A percentile compares a stretch with the other conserved stretches of the same genome.
Evolutionary conservation across 1,284 basidiomycete genomes (phyloP).

Genomic region (Anthracocystis walkeri): DNA sequence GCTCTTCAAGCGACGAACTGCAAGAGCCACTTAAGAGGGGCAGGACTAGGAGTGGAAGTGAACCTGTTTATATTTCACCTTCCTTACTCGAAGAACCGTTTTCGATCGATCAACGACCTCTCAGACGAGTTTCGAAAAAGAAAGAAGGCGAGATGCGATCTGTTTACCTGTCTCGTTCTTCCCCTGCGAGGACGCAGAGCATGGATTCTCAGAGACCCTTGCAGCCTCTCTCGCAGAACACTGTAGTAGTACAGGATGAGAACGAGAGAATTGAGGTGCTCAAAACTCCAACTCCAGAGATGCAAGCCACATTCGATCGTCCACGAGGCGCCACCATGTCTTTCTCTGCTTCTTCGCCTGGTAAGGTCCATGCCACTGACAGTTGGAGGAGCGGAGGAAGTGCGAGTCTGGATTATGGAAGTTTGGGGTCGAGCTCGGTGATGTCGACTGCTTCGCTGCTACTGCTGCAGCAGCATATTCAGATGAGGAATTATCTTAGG

Average conservation of each 20-base stretch:
- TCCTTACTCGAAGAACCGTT: neutral
- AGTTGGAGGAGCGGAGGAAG: neutral
- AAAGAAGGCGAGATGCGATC: slow-evolving; percentile 25
- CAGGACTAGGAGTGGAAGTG: slow-evolving; percentile 8
- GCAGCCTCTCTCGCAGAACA: neutral
- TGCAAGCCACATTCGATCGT: neutral
- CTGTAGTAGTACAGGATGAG: neutral
- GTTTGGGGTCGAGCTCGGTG: neutral
- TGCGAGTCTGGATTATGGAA: neutral
- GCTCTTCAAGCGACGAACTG: neutral
- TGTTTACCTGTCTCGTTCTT: slow-evolving; percentile 4
- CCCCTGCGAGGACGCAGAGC: neutral
- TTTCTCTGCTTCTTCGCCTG: neutral
- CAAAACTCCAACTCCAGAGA: slow-evolving; percentile 11
- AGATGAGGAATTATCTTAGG: slow-evolving; percentile 13
- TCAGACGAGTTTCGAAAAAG: slow-evolving; percentile 17
- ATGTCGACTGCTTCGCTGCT: slow-evolving; percentile 19
- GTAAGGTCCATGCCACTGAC: neutral
- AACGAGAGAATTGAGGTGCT: slow-evolving; percentile 10
- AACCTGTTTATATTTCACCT: neutral
- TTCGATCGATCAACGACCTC: neutral
- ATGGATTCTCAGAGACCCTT: neutral
- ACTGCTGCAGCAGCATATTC: slow-evolving; percentile 28
- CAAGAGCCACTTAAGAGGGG: neutral
- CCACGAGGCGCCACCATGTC: neutral